Conservation (phyloP, 345 rosid species). For the Bruguiera parviflora region DNA sequence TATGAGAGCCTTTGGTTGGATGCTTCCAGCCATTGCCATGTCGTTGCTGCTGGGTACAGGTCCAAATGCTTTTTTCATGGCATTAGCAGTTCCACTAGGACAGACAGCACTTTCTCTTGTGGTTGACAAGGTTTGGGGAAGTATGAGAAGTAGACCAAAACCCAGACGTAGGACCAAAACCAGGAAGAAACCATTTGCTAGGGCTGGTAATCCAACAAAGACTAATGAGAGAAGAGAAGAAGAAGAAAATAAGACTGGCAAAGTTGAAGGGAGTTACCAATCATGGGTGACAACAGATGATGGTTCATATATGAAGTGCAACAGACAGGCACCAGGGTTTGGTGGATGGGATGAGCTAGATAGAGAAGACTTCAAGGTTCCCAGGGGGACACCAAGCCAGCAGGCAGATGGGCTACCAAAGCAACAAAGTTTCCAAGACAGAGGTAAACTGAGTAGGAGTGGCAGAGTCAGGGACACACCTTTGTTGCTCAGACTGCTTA, state of each 20-base stretch:
- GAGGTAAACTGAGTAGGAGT: conserved; percentile 39
- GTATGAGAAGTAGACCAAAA: conserved; percentile 29
- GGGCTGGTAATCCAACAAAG: conserved; percentile 26
- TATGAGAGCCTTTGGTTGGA: conserved; percentile 59
- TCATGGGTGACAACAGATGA: conserved; percentile 55
- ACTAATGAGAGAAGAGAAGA: conserved; percentile 27
- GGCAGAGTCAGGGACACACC: conserved; percentile 72
- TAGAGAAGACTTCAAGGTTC: conserved; percentile 20
- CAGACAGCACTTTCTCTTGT: conserved; percentile 60
- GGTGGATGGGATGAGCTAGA: conserved; percentile 95
- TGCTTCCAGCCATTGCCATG: conserved; percentile 68
- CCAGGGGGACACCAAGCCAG: conserved; percentile 8
- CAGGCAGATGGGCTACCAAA: conserved; percentile 22
- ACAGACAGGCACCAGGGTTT: conserved; percentile 23
- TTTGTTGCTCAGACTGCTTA: conserved; percentile 50
- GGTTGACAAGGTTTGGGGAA: conserved; percentile 53
- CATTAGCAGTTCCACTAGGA: conserved; percentile 78
- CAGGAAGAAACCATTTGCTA: conserved; percentile 41
- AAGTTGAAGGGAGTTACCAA: conserved; percentile 44
- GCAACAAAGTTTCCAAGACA: conserved; percentile 16
- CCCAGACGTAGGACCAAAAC: conserved; percentile 31
- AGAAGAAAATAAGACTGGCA: conserved; percentile 22
- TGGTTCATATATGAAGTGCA: conserved; percentile 21
- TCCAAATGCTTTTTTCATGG: conserved; percentile 74
- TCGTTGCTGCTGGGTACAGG: conserved; percentile 72